Conservation (phyloP, 208 protist genomes). For the Leishmania major region DNA sequence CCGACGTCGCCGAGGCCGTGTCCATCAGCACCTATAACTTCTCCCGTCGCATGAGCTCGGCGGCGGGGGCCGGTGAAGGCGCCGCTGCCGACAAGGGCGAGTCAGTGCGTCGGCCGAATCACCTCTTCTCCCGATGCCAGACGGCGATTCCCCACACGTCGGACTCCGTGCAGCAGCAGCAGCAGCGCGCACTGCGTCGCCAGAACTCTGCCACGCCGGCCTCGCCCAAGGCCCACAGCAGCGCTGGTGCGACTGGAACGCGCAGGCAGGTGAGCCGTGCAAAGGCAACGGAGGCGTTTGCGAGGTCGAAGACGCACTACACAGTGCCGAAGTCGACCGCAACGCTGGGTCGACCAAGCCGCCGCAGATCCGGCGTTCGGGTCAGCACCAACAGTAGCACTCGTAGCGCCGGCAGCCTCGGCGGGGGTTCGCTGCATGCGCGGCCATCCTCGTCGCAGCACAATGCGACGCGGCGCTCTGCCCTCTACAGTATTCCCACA, state of each 20-base stretch:
- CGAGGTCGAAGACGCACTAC: conserved; percentile 30
- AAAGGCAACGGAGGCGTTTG: conserved; percentile 14
- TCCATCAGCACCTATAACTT: conserved; percentile 62
- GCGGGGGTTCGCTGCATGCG: conserved; percentile 10
- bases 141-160: conserved; percentile 19
- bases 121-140: conserved; percentile 39
- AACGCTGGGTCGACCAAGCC: background rate
- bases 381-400: conserved; percentile 17
- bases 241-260: background rate
- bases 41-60: conserved; percentile 39
- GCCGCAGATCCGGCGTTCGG: conserved; percentile 4
- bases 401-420: conserved; percentile 4
- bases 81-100: conserved; percentile 1
- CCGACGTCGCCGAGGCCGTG: conserved; percentile 47
- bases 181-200: conserved; percentile 7
- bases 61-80: conserved; percentile 5
- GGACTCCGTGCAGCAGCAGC: background rate
- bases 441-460: conserved; percentile 13
- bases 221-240: conserved; percentile 7
- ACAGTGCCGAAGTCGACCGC: background rate
- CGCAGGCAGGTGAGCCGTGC: background rate
- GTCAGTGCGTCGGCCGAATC: conserved; percentile 1
- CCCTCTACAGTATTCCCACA: background rate
- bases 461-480: conserved; percentile 10
- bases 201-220: conserved; percentile 9